Evolutionary conservation across 2,329 filamentous ascomycete species (phyloP).

Genomic region (Diaporthe humulicola): DNA sequence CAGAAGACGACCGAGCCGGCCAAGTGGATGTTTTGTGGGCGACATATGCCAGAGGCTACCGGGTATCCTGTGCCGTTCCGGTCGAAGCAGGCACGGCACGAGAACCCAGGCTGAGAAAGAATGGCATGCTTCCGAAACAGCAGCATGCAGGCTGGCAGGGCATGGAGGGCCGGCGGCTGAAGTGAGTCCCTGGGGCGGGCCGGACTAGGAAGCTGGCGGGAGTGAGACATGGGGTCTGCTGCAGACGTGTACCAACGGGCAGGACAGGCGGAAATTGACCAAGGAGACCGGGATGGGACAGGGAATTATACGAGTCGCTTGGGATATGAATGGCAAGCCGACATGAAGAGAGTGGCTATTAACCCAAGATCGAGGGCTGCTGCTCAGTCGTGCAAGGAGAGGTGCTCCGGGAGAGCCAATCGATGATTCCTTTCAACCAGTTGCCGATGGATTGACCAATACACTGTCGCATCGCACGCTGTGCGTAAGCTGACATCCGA

Average conservation of each 20-base stretch:
- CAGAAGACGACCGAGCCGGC: not conserved
- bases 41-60: not conserved
- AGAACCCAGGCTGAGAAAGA: not conserved
- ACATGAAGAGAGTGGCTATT: not conserved
- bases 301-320: not conserved
- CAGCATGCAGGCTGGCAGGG: constrained; percentile 24
- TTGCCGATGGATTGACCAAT: not conserved
- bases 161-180: constrained; percentile 1
- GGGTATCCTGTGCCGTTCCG: not conserved
- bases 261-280: constrained; percentile 22
- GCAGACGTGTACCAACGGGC: constrained; percentile 28
- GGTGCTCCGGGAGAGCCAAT: too few relatives aligned
- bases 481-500: not conserved
- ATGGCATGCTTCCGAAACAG: constrained; percentile 14
- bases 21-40: not conserved
- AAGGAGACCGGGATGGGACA: not conserved
- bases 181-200: not conserved
- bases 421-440: not conserved
- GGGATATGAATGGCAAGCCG: not conserved
- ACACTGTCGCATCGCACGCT: not conserved
- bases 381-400: not conserved
- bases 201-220: constrained; percentile 28
- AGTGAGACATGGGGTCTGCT: constrained; percentile 18
- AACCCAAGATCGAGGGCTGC: not conserved
- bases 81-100: not conserved